Percentiles rank a stretch among this genome's conserved stretches.
phyloP scores from a whole-genome alignment of 2,329 filamentous ascomycete species.

The Fusarium nematophilum region DNA sequence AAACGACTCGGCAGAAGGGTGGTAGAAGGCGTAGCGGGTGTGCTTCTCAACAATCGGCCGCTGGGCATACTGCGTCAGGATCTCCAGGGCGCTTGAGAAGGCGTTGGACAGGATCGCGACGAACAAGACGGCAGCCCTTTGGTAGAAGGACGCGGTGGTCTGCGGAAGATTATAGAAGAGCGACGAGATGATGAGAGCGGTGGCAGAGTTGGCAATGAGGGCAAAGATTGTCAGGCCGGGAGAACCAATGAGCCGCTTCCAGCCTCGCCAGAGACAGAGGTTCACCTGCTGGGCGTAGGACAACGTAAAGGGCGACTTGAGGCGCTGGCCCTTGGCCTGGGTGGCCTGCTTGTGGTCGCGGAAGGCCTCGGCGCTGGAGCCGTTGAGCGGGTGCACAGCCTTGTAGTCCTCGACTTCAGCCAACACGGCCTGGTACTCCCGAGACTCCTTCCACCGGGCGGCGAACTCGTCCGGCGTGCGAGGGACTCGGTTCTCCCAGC shows the following conservation, averaged over 20 bases:
- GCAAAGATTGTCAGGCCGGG: conserved; percentile 28
- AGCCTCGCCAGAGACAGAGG: conserved; percentile 56
- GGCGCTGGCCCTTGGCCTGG: conserved; percentile 52
- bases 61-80: conserved; percentile 52
- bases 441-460: conserved; percentile 47
- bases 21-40: conserved; percentile 54
- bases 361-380: conserved; percentile 40
- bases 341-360: conserved; percentile 40
- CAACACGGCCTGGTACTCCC: conserved; percentile 26
- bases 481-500: conserved; percentile 49
- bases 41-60: conserved; percentile 55
- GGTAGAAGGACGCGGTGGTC: conserved; percentile 21
- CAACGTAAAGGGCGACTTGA: conserved; percentile 61
- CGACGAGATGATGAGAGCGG: conserved; percentile 25
- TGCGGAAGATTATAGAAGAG: conserved; percentile 36
- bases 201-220: conserved; percentile 15
- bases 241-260: conserved; percentile 52
- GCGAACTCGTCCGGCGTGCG: conserved; percentile 54
- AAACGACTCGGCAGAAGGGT: conserved; percentile 50
- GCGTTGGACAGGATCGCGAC: conserved; percentile 66
- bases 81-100: conserved; percentile 53
- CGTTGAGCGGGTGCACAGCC: conserved; percentile 40
- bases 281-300: conserved; percentile 58
- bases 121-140: conserved; percentile 61
- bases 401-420: conserved; percentile 49